Conservation (phyloP, 768 basidiomycete species). For the Sporobolomyces phaffii region DNA sequence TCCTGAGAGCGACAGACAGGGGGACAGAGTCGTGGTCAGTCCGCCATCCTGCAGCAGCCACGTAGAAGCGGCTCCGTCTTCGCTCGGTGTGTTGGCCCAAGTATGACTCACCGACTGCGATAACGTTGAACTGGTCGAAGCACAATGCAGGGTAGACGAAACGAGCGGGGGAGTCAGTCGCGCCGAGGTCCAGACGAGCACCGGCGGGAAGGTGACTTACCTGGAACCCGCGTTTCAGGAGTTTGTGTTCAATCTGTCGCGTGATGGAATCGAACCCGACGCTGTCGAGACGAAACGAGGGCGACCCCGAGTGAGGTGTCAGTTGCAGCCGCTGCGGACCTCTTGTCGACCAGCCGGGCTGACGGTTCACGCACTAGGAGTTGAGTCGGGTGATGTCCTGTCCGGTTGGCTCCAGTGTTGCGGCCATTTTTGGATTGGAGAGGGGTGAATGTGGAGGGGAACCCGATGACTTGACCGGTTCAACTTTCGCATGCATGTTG, state of each 20-base stretch:
- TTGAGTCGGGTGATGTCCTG: constrained; percentile 18
- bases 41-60: no score
- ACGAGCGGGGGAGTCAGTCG: not conserved
- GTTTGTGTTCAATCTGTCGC: constrained; percentile 96
- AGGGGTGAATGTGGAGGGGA: not conserved
- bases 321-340: not conserved
- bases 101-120: constrained; percentile 70
- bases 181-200: not conserved
- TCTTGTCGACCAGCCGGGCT: not conserved
- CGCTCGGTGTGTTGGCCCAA: not conserved
- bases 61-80: no score
- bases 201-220: constrained; percentile 10
- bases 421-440: not conserved
- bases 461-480: no score
- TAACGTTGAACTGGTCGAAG: constrained; percentile 75
- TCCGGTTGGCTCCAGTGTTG: not conserved
- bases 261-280: constrained; percentile 97
- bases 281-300: constrained; percentile 21
- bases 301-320: not conserved
- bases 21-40: not conserved
- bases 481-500: no score
- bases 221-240: constrained; percentile 92
- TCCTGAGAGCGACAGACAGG: constrained; percentile 52
- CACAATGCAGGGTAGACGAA: not conserved
- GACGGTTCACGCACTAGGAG: constrained; percentile 17